A percentile compares a stretch with the other conserved stretches of the same genome.
These are phyloP conservation scores for Malania oleifera DNA, from an alignment of 164 flowering plant genomes.

Conservation along the genomic window DNA sequence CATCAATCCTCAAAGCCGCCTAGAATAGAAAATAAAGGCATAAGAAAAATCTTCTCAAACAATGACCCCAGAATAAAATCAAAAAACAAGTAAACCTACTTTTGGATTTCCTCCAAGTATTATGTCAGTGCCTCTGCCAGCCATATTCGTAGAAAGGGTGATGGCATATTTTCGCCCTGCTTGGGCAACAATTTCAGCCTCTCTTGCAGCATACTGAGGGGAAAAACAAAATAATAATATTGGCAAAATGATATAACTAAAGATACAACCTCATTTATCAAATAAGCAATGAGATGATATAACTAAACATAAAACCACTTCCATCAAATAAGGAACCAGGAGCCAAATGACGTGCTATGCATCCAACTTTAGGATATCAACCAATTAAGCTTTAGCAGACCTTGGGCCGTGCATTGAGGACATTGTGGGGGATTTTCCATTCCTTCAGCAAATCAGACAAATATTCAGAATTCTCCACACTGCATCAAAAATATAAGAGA, in stretches of 20 bases:
- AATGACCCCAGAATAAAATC: background rate
- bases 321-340: background rate
- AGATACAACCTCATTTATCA: background rate
- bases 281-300: background rate
- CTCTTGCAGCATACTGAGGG: conserved; percentile 90
- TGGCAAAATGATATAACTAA: background rate
- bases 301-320: background rate
- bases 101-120: conserved; percentile 97
- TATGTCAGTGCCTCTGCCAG: conserved; percentile 98
- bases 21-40: background rate
- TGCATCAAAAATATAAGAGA: conserved; percentile 34
- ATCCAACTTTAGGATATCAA: background rate
- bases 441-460: conserved; percentile 69
- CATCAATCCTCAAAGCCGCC: background rate
- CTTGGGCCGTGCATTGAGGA: conserved; percentile 97
- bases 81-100: conserved; percentile 28
- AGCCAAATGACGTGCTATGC: background rate
- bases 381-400: conserved; percentile 25
- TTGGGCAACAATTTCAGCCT: conserved; percentile 93
- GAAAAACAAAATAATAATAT: conserved; percentile 7
- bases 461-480: conserved; percentile 93
- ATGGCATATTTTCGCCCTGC: conserved; percentile 93
- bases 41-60: background rate
- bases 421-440: conserved; percentile 77
- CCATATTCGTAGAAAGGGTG: conserved; percentile 98